These are phyloP conservation scores for Carnegiea gigantea DNA, from an alignment of 179 eudicot genomes.

Conservation along the genomic window DNA sequence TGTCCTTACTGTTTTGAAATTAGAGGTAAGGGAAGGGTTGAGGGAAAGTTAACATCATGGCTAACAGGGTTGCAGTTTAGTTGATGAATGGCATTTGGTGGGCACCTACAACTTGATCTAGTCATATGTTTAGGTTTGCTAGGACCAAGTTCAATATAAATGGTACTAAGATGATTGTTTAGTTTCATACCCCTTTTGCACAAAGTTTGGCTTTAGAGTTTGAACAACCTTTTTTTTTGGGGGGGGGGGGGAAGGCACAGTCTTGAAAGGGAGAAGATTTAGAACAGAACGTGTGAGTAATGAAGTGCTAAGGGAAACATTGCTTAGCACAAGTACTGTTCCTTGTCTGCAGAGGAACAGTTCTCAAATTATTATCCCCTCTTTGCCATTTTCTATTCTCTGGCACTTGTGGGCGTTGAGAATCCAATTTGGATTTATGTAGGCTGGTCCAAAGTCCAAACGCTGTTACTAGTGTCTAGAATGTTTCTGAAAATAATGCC, in stretches of 20 bases:
- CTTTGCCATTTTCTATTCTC: neutral
- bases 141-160: neutral
- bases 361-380: neutral
- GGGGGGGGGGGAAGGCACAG: too few species aligned
- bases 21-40: neutral
- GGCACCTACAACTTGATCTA: neutral
- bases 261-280: too few species aligned
- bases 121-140: neutral
- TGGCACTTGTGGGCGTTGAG: neutral
- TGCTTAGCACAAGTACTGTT: neutral
- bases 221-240: neutral
- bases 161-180: neutral
- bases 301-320: neutral
- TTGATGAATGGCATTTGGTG: slow-evolving; percentile 3
- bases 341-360: neutral
- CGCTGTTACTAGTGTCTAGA: neutral
- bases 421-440: neutral
- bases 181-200: neutral
- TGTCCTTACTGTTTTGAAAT: neutral
- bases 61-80: neutral
- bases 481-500: too few species aligned
- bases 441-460: neutral
- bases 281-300: neutral
- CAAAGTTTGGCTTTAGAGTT: neutral
- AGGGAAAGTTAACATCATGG: neutral